phyloP scores from a whole-genome alignment of 2,329 filamentous ascomycete genomes.

The Didymella keratinophila region DNA sequence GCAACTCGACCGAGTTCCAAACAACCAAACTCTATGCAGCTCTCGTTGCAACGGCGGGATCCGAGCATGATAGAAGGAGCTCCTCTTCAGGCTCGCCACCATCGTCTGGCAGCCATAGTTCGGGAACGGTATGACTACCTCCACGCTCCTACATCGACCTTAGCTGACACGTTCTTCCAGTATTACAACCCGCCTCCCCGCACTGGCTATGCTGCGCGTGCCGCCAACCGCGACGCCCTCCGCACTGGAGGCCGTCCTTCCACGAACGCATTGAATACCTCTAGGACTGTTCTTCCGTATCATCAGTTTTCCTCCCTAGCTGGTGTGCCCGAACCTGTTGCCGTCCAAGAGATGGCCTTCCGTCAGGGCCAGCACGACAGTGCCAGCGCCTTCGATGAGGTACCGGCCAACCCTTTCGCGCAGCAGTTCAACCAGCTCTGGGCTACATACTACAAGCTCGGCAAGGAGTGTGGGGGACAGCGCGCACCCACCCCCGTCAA shows the following conservation, averaged over 20 bases:
- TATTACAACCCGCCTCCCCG: conserved; percentile 1
- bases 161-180: conserved; percentile 11
- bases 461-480: conserved; percentile 22
- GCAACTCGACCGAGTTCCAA: conserved; percentile 7
- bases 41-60: conserved; percentile 10
- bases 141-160: background rate
- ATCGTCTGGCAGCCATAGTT: conserved; percentile 21
- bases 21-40: conserved; percentile 13
- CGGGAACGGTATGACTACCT: background rate
- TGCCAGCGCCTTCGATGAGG: conserved; percentile 9
- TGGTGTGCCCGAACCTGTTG: conserved; percentile 29
- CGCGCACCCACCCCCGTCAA: conserved; percentile 10
- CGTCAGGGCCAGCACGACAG: conserved; percentile 33
- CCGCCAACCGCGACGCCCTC: background rate
- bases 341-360: conserved; percentile 38
- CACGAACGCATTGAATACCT: conserved; percentile 3
- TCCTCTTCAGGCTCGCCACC: conserved; percentile 21
- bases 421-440: conserved; percentile 29
- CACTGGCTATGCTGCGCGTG: conserved; percentile 3
- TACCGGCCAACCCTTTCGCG: conserved; percentile 31
- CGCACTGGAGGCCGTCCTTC: conserved; percentile 11
- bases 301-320: conserved; percentile 16
- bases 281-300: no score
- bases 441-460: conserved; percentile 30
- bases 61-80: conserved; percentile 20